Percentiles rank a stretch among this genome's conserved stretches.
Evolutionary conservation across 257 asterid species (phyloP).

Genomic region (Henckelia pumila): DNA sequence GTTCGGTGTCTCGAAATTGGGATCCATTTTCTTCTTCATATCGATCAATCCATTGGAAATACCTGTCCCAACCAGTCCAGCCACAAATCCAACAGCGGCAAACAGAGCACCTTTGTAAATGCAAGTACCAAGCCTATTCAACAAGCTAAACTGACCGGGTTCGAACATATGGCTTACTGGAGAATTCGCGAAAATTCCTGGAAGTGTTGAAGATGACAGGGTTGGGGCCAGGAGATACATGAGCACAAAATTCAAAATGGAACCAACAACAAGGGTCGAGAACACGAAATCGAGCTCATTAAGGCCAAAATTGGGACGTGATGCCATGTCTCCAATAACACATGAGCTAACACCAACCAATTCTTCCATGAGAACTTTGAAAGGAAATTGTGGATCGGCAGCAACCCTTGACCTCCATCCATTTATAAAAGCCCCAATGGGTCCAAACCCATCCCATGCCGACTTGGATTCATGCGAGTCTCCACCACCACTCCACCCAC

Average conservation of each 20-base stretch:
- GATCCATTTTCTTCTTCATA: constrained; percentile 85
- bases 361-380: constrained; percentile 92
- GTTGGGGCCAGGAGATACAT: constrained; percentile 91
- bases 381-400: constrained; percentile 89
- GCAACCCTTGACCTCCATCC: constrained; percentile 95
- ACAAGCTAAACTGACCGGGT: constrained; percentile 58
- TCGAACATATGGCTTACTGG: constrained; percentile 91
- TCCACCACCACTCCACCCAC: constrained; percentile 42
- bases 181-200: constrained; percentile 62
- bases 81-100: constrained; percentile 78
- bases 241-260: constrained; percentile 71
- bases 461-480: constrained; percentile 45
- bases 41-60: constrained; percentile 72
- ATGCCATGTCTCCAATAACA: constrained; percentile 88
- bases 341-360: constrained; percentile 83
- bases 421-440: constrained; percentile 62
- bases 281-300: constrained; percentile 91
- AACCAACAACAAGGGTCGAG: constrained; percentile 81
- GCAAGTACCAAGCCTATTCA: constrained; percentile 66
- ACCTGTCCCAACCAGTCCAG: constrained; percentile 86
- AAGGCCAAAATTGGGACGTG: constrained; percentile 90
- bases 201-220: constrained; percentile 50
- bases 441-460: constrained; percentile 55
- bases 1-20: constrained; percentile 75
- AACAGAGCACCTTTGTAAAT: constrained; percentile 74